Evolutionary conservation across 371 early-diverging fungal species (phyloP).

Genomic region (Umbelopsis sp.): DNA sequence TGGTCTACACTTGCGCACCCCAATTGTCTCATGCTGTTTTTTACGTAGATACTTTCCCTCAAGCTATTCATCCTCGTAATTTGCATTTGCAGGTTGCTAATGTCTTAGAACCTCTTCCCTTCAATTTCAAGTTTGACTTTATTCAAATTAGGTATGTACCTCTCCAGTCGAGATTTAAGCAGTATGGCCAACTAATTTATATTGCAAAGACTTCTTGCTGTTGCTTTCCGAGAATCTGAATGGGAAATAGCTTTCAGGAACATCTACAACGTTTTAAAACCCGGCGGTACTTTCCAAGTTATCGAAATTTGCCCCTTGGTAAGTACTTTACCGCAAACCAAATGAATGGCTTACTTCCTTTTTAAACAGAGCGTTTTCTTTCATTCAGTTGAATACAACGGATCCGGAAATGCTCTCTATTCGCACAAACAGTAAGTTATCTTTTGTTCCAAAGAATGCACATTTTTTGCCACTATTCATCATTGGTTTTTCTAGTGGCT

Average conservation of each 20-base stretch:
- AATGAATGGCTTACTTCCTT: too few species aligned
- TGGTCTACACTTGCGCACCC: not conserved
- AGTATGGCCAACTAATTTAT: not conserved
- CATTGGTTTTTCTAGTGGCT: not conserved
- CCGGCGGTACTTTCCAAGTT: not conserved
- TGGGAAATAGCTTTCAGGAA: not conserved
- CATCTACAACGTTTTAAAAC: not conserved
- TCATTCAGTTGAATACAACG: not conserved
- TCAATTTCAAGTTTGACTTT: not conserved
- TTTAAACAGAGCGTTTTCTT: too few species aligned
- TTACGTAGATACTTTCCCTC: not conserved
- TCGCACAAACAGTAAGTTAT: not conserved
- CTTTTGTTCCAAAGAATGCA: not conserved
- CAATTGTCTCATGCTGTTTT: not conserved
- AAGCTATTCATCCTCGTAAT: constrained; percentile 9
- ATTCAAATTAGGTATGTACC: not conserved
- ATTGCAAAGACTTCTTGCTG: not conserved
- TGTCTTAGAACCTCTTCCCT: not conserved
- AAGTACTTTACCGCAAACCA: not conserved
- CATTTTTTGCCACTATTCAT: not conserved
- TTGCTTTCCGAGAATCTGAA: not conserved
- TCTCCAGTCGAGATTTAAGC: not conserved
- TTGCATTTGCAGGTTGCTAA: not conserved
- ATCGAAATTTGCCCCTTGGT: not conserved
- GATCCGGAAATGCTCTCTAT: not conserved